Base-by-base conservation (phyloP, 805 yeast species). In the Phaffomyces antillensis region DNA sequence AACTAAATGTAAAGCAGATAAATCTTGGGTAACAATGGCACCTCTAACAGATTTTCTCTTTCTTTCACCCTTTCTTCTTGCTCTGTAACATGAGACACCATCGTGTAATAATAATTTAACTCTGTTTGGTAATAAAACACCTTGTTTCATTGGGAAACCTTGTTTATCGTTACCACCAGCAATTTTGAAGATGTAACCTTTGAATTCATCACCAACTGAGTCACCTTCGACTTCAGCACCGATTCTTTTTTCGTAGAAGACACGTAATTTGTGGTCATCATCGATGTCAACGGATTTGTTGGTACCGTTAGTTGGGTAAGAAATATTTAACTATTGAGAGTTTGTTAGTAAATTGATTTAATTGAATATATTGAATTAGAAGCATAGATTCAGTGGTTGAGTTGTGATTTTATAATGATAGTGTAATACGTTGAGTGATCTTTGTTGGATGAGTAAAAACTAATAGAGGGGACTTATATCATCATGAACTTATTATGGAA, bases 91-190 rank as follows among this genome's bases (percentile, higher is more conserved):
- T 63, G 96, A 86, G 80, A 78, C 83, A 68, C 90, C 96, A 76
- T 87, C 81, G 61, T 95, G 72, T 70, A 91, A 79, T 69, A 91
- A 82, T 67, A 91, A 83, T 73, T 85, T 88, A 66, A 91, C 97
- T 83, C 97, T 91, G 83, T 93, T 87, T 75, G 97, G 97, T 79
- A 86, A 93, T 83, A 91, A 79, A 59, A 91, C 97, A 83, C 97
- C 97, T 77, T 91, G 97, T 77, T 88, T 89, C 96, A 90, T 89
- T 76, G 99, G 98, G 96, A 93, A 93, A 80, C 99, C 97, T 80
- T 90, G 97, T 79, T 90, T 93, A 80, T 90, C 99, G 86, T 93
- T 93, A 84, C 99, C 99, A 72, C 99, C 99, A 65, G 97, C 76
- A 74, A 93, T 90, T 81, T 85, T 95, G 87, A 93, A 90, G 70